Evolutionary conservation across 768 basidiomycete genomes (phyloP).

Genomic region (Fomitopsis serialis): DNA sequence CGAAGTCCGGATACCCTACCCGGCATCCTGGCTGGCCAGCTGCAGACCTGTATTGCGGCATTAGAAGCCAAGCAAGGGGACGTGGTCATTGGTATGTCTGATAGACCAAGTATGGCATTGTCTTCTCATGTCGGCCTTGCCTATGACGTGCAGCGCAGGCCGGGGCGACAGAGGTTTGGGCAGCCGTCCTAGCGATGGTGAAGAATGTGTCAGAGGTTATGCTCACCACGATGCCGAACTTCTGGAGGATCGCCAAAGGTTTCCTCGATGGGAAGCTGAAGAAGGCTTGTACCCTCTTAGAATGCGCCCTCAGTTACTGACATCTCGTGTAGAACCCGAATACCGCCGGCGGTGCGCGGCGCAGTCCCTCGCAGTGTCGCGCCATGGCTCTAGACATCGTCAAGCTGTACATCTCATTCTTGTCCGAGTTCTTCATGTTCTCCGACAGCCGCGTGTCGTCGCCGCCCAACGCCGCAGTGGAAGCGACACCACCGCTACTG

Average conservation of each 20-base stretch:
- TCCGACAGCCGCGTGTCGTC: conserved; percentile 74
- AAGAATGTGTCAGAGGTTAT: conserved; percentile 86
- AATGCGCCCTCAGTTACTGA: neutral
- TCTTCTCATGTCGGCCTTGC: neutral
- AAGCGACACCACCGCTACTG: conserved; percentile 44
- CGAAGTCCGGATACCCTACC: conserved; percentile 34
- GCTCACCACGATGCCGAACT: conserved; percentile 80
- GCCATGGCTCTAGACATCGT: conserved; percentile 87
- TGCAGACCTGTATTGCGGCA: conserved; percentile 55
- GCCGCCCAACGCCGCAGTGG: conserved; percentile 33
- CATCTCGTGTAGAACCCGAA: neutral
- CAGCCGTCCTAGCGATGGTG: conserved; percentile 68
- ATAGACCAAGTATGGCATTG: neutral
- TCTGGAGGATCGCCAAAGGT: conserved; percentile 88
- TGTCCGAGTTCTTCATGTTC: conserved; percentile 83
- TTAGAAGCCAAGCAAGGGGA: conserved; percentile 65
- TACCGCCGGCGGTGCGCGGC: conserved; percentile 41
- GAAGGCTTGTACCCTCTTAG: conserved; percentile 38
- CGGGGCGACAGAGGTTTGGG: conserved; percentile 77
- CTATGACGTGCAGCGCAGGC: conserved; percentile 47
- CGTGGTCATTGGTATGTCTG: conserved; percentile 45
- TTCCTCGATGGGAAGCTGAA: conserved; percentile 93
- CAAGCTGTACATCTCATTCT: conserved; percentile 75
- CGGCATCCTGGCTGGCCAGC: conserved; percentile 35
- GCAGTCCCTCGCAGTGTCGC: conserved; percentile 78